Conservation (phyloP, 306 rosid genomes). For the Trifolium subterraneum region DNA sequence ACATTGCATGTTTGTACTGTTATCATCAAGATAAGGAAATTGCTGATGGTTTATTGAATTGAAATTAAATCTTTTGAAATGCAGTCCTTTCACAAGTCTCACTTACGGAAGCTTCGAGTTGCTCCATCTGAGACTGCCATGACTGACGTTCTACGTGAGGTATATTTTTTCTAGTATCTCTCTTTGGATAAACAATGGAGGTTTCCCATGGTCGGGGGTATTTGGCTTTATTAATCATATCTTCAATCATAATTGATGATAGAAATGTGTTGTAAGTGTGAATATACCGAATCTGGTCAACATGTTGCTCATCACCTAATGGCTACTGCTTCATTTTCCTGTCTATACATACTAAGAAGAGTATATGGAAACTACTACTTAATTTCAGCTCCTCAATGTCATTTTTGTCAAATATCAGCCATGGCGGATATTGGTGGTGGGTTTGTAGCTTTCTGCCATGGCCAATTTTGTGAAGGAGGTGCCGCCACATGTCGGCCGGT, state of each 20-base stretch:
- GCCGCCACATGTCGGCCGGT: neutral
- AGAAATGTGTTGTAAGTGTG: slow-evolving; percentile 6
- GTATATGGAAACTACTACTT: slow-evolving; percentile 16
- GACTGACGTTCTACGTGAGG: slow-evolving; percentile 99
- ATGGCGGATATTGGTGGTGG: too few relatives aligned
- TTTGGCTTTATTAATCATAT: neutral
- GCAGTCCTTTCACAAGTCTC: slow-evolving; percentile 97
- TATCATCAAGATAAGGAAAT: slow-evolving; percentile 20
- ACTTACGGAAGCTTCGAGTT: slow-evolving; percentile 88
- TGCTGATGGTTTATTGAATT: slow-evolving; percentile 33
- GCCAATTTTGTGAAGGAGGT: neutral
- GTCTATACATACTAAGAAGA: slow-evolving; percentile 10
- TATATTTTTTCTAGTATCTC: slow-evolving; percentile 43
- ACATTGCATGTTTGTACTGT: slow-evolving; percentile 31
- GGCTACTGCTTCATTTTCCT: slow-evolving; percentile 19
- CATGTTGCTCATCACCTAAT: slow-evolving; percentile 20
- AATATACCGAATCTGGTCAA: slow-evolving; percentile 16
- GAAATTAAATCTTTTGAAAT: slow-evolving; percentile 40
- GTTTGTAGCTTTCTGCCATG: too few relatives aligned
- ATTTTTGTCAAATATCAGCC: too few relatives aligned
- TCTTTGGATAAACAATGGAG: slow-evolving; percentile 18
- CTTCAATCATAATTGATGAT: neutral
- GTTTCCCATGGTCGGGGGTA: neutral
- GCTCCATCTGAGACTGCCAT: slow-evolving; percentile 98
- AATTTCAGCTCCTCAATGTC: slow-evolving; percentile 23